phyloP scores from a whole-genome alignment of 73 alveolate species.

The Tetrahymena thermophila region DNA sequence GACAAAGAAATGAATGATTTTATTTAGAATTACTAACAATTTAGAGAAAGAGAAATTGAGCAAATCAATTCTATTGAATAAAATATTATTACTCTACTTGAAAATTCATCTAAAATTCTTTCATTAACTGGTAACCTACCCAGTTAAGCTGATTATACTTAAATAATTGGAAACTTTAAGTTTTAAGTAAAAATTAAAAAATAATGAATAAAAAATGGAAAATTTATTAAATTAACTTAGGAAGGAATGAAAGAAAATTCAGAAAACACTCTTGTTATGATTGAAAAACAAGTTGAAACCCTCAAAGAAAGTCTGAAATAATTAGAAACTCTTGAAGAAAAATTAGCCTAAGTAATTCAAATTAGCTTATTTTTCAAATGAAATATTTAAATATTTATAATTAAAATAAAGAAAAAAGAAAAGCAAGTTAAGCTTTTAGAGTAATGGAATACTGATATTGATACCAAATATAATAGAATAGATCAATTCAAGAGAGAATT shows the following conservation, averaged over 20 bases:
- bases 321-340: constrained; percentile 60
- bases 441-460: constrained; percentile 63
- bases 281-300: constrained; percentile 57
- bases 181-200: constrained; percentile 11
- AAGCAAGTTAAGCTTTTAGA: constrained; percentile 44
- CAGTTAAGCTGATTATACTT: constrained; percentile 46
- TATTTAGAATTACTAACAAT: constrained; percentile 80
- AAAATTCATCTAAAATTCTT: constrained; percentile 59
- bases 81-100: constrained; percentile 75
- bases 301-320: constrained; percentile 64
- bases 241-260: constrained; percentile 53
- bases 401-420: background rate
- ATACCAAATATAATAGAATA: constrained; percentile 58
- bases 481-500: constrained; percentile 55
- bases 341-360: constrained; percentile 50
- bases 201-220: too few relatives aligned
- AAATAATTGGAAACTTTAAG: constrained; percentile 56
- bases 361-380: background rate
- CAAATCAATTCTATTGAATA: constrained; percentile 69
- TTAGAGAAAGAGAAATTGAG: constrained; percentile 67
- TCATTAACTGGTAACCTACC: constrained; percentile 59
- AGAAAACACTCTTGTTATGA: constrained; percentile 64
- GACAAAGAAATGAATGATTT: constrained; percentile 92
- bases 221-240: background rate
- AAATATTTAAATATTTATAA: background rate